Conservation (phyloP, 179 eudicot species). For the Vitellaria paradoxa region DNA sequence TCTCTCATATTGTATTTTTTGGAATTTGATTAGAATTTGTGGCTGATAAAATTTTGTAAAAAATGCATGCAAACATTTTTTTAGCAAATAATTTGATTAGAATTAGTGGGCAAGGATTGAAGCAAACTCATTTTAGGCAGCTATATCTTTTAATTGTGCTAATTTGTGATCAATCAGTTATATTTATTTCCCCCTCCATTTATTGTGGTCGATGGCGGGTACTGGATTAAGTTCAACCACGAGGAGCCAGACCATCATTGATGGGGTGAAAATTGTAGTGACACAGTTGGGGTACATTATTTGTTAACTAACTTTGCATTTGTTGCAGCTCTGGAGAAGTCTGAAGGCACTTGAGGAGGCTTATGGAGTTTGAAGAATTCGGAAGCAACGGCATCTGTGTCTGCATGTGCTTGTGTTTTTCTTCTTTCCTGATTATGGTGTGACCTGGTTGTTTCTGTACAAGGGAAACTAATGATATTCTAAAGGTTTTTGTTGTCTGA, state of each 20-base stretch:
- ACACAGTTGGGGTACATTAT: not conserved
- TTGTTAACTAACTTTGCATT: not conserved
- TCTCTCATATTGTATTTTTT: not conserved
- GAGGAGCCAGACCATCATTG: no score
- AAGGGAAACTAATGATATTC: not conserved
- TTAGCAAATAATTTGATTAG: not conserved
- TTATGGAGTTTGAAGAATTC: conserved; percentile 8
- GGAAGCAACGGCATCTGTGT: not conserved
- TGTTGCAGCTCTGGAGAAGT: conserved; percentile 43
- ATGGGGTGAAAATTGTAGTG: no score
- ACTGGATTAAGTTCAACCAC: no score
- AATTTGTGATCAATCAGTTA: no score
- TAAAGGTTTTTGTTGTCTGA: no score
- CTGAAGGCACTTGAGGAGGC: conserved; percentile 35
- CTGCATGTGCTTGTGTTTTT: not conserved
- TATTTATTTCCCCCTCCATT: no score
- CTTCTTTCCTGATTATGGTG: not conserved
- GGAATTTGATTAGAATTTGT: no score
- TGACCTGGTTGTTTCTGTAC: not conserved
- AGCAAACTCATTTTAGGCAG: not conserved
- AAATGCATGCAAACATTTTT: not conserved
- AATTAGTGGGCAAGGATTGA: no score
- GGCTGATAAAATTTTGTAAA: not conserved
- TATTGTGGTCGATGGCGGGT: no score
- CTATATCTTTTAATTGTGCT: not conserved